Evolutionary conservation across 2,329 filamentous ascomycete species (phyloP).

Genomic region (Trichoderma endophyticum): DNA sequence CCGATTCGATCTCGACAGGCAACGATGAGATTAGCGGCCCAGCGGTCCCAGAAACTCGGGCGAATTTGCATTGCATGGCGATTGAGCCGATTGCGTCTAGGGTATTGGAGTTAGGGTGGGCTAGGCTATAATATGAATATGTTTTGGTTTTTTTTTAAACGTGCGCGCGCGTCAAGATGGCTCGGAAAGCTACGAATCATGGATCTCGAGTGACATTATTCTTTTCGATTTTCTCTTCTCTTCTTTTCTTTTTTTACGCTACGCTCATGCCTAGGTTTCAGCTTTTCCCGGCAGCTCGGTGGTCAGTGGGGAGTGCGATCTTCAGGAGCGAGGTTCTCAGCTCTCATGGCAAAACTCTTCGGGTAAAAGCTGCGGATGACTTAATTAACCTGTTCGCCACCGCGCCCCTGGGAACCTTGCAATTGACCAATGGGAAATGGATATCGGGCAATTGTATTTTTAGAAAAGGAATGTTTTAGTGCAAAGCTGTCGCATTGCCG

Average conservation of each 20-base stretch:
- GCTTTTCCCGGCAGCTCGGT: background rate
- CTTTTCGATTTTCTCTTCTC: background rate
- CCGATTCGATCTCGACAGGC: conserved; percentile 7
- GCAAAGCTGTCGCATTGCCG: background rate
- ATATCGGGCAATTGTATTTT: background rate
- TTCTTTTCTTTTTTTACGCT: background rate
- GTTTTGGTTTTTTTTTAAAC: background rate
- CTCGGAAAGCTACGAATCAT: background rate
- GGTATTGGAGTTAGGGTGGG: background rate
- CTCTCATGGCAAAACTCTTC: background rate
- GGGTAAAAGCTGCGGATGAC: conserved; percentile 4
- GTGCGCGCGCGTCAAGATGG: background rate
- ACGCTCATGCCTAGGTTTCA: background rate
- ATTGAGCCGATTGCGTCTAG: background rate
- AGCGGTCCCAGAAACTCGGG: background rate
- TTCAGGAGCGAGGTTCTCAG: background rate
- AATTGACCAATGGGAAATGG: conserved; percentile 3
- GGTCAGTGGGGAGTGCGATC: background rate
- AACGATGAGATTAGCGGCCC: background rate
- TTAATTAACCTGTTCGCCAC: conserved; percentile 1
- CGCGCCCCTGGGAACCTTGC: background rate
- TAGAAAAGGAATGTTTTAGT: background rate
- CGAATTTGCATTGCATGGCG: background rate
- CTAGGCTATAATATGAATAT: background rate
- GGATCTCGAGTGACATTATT: background rate